phyloP scores from a whole-genome alignment of 2,329 filamentous ascomycete species.

The Cordyceps pruinosa region DNA sequence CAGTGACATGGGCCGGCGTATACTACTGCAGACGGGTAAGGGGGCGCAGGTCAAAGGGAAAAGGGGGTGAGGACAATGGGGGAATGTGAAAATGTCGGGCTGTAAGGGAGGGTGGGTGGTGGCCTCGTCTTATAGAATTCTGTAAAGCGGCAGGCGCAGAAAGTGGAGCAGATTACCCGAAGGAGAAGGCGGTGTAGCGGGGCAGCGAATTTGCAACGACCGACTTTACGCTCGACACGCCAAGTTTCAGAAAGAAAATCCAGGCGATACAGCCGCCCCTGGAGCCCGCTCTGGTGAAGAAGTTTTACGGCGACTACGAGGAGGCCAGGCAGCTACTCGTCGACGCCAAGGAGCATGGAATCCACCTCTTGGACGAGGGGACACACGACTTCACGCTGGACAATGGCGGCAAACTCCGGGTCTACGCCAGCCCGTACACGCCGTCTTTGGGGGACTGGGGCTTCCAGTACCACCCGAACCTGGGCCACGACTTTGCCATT shows the following conservation, averaged over 20 bases:
- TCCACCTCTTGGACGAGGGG: constrained; percentile 36
- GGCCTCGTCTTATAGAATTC: no score
- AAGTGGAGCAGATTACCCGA: no score
- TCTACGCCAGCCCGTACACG: constrained; percentile 42
- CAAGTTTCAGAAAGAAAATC: constrained; percentile 27
- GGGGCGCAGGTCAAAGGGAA: no score
- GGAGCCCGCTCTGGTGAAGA: constrained; percentile 13
- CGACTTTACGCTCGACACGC: constrained; percentile 36
- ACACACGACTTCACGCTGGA: constrained; percentile 30
- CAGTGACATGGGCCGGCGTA: no score
- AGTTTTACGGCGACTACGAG: constrained; percentile 31
- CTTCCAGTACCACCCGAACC: constrained; percentile 34
- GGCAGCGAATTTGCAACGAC: no score
- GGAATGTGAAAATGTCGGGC: no score
- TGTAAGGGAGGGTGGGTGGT: no score
- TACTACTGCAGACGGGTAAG: no score
- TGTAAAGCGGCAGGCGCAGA: no score
- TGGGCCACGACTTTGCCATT: constrained; percentile 22
- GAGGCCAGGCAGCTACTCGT: constrained; percentile 25
- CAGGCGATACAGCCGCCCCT: constrained; percentile 10
- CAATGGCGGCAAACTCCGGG: constrained; percentile 33
- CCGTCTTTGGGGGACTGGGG: constrained; percentile 33
- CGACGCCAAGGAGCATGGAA: constrained; percentile 24
- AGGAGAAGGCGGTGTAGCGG: no score
- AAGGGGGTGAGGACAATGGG: no score